Conservation (phyloP, 2,329 filamentous ascomycete genomes). For the Arthrobotrys pseudoclavata region DNA sequence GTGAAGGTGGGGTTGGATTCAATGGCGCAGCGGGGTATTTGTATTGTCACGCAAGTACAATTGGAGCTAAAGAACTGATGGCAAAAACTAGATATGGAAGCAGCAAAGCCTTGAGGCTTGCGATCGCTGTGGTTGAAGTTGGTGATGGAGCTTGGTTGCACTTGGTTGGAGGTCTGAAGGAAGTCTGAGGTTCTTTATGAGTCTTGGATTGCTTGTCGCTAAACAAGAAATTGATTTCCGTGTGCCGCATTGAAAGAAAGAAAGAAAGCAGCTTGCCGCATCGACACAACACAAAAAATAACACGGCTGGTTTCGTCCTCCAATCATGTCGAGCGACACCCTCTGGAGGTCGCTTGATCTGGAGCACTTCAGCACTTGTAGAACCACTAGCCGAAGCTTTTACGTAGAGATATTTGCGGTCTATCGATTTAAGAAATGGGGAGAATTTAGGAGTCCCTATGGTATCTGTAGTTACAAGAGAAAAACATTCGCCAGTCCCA, state of each 20-base stretch:
- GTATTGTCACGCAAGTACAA: not conserved
- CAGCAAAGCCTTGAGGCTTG: not conserved
- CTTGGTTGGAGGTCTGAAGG: not conserved
- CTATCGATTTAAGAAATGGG: no score
- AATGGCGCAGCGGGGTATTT: not conserved
- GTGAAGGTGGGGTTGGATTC: slow-evolving; percentile 1
- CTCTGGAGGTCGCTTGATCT: no score
- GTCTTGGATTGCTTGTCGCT: slow-evolving; percentile 25
- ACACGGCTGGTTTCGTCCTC: not conserved
- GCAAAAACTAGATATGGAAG: slow-evolving; percentile 2
- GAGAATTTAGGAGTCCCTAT: not conserved
- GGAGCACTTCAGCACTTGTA: no score
- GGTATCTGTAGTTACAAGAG: slow-evolving; percentile 6
- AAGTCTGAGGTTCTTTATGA: slow-evolving; percentile 3
- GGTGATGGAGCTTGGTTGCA: not conserved
- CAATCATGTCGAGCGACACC: no score
- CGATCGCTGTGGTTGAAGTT: not conserved
- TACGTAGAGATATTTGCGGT: no score
- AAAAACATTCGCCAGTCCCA: not conserved
- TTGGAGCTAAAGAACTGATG: not conserved
- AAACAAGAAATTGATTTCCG: slow-evolving; percentile 14
- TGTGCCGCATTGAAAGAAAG: not conserved
- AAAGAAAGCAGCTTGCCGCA: not conserved
- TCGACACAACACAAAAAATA: slow-evolving; percentile 8
- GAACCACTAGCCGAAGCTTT: no score